phyloP scores from a whole-genome alignment of 192 early-diverging fungal genomes.

The Allomyces macrogynus region DNA sequence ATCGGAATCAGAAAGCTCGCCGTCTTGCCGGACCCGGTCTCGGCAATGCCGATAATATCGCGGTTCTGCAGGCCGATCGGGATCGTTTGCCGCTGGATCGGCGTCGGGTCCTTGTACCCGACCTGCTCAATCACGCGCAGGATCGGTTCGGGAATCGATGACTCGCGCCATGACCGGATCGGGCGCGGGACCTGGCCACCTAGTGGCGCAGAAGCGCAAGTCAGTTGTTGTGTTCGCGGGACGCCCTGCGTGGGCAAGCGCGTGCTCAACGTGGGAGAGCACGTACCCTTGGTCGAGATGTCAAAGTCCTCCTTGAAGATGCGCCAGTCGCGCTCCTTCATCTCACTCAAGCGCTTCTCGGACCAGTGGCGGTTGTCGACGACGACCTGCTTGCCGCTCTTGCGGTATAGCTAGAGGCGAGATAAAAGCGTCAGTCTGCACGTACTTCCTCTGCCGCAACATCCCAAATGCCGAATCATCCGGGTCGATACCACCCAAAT shows the following conservation, averaged over 20 bases:
- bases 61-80: conserved; percentile 85
- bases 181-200: conserved; percentile 74
- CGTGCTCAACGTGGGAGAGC: too few relatives aligned
- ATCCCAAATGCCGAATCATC: conserved; percentile 20
- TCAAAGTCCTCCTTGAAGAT: conserved; percentile 98
- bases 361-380: conserved; percentile 85
- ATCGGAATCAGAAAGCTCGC: conserved; percentile 91
- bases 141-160: conserved; percentile 41
- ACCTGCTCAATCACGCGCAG: conserved; percentile 56
- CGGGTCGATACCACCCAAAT: conserved; percentile 64
- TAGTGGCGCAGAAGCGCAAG: conserved; percentile 1
- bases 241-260: too few relatives aligned
- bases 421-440: background rate
- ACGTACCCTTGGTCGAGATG: conserved; percentile 70
- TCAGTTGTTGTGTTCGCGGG: too few relatives aligned
- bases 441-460: too few relatives aligned
- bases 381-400: conserved; percentile 34
- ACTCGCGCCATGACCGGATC: conserved; percentile 73
- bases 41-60: conserved; percentile 70
- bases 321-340: conserved; percentile 96
- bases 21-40: conserved; percentile 83
- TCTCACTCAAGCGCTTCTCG: conserved; percentile 70
- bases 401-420: background rate
- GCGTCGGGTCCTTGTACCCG: conserved; percentile 86
- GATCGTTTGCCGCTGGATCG: conserved; percentile 92